phyloP scores from a whole-genome alignment of 495 filamentous ascomycete species.

The Schizothecium vesticola region DNA sequence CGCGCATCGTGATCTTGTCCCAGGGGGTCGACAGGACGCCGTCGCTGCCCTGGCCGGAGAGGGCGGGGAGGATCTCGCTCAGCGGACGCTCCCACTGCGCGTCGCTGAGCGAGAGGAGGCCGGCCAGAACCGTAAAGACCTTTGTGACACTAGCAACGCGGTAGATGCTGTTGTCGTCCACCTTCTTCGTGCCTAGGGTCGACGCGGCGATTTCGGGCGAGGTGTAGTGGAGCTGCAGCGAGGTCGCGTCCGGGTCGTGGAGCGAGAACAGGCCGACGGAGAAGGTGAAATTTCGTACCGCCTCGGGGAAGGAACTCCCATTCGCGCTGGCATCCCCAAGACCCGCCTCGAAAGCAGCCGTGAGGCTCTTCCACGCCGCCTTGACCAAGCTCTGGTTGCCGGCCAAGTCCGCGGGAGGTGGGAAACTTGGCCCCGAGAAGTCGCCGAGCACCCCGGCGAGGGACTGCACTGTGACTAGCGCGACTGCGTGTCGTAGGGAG shows the following conservation, averaged over 20 bases:
- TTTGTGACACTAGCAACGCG: constrained; percentile 44
- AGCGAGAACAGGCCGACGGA: constrained; percentile 50
- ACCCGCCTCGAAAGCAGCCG: constrained; percentile 21
- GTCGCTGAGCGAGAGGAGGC: constrained; percentile 31
- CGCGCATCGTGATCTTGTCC: constrained; percentile 42
- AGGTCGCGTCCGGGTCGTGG: constrained; percentile 29
- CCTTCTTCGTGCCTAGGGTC: constrained; percentile 29
- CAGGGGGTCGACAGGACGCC: constrained; percentile 25
- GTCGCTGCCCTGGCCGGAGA: constrained; percentile 25
- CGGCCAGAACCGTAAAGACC: constrained; percentile 38
- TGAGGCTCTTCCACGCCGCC: constrained; percentile 39
- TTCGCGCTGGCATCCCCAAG: neutral
- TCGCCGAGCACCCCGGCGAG: constrained; percentile 21
- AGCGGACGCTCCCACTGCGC: constrained; percentile 40
- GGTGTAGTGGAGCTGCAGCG: constrained; percentile 37
- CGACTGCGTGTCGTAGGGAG: neutral
- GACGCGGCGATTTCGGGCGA: constrained; percentile 22
- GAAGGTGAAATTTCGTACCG: constrained; percentile 35
- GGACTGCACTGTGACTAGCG: neutral
- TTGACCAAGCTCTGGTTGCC: constrained; percentile 33
- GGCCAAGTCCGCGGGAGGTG: constrained; percentile 34
- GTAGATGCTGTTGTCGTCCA: constrained; percentile 43
- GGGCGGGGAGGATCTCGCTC: constrained; percentile 32
- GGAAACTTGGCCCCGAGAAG: constrained; percentile 33
- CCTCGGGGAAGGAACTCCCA: neutral